Base-by-base conservation (phyloP, 179 eudicot species). In the Beta lomatogona region DNA sequence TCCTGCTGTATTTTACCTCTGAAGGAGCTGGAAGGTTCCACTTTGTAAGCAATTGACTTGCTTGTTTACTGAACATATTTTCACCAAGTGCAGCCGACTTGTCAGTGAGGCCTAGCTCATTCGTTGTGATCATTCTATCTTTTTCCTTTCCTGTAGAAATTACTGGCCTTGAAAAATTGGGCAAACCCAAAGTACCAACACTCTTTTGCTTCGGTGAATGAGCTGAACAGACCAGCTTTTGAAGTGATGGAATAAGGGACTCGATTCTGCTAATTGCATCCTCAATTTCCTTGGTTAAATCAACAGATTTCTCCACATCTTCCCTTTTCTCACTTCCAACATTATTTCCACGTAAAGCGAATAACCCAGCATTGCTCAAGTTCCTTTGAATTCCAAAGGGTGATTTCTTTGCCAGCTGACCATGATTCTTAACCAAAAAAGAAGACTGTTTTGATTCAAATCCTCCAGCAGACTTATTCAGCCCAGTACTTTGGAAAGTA, bases 191-290 rank as follows among this genome's bases (percentile, higher is more conserved):
- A 78, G 48, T 28, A 59, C 55, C 78, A 77, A 36, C 76, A 76
- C 45, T 75, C 44, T 60, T 74, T 73, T 55, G 70, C 59, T 73
- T 76, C 3, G 55, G 71, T 73, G 46, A 45, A 65, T 55, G 67
- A 41, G 21, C 82, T 48, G 77, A 69, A 75, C 76, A 71, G 46
- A 60, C 81, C 50, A 76, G 80, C 45, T 76, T 80, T 69, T 87
- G 87, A 46, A 88, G 85, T 70, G 89, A 68, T 18, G 84, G 82
- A 75, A 91, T 80, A 28, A 87, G 82, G 61, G 89, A 86, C 82
- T 91, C 91, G 48, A 92, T 74, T 75, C 84, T 86, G 77, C 57
- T 80, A 68, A 91, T 86, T 52, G 87, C 89, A 71, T 80, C 83
- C 80, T 86, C 89, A 72, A 88, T 86, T 79, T 87, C 86, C 73